Evolutionary conservation across 2,329 filamentous ascomycete genomes (phyloP), one percentile per base, ranked within the genome.

Genomic region (Calonectria hawksworthii): DNA sequence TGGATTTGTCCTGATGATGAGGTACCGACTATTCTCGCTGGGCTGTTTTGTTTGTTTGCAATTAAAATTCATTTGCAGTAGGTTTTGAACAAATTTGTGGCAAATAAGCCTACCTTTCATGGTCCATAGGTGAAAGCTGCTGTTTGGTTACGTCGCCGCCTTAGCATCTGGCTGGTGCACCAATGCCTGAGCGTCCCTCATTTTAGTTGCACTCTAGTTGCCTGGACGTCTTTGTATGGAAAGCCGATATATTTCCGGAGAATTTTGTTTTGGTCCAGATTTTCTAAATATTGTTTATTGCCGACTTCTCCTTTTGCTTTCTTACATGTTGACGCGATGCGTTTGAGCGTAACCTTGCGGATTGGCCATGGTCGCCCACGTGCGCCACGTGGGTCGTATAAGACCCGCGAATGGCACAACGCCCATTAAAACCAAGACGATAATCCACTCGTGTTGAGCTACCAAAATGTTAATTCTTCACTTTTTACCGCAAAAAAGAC

Each of bases 391-490:
- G 61, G 38, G 61, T 47, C 61, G 28, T 47, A 23, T 14, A 65
- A 50, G 41, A 44, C 23, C 61, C 32, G 26, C 61, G 61, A 65
- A 65, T 65, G 61, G 61, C 38, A 65, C 41, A 50, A 9, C 23
- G 13, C 38, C 18, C 23, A 34, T 65, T 65, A 10, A 50, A 50
- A 50, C 26, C 61, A 65, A 65, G 14, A 47, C 61, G 44, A 47
- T 32, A 50, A 65, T 23, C 61, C 61, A 65, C 61, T 26, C 61
- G 5, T 4, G 23, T 21, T 65, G 26, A 18, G n/a, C 61, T 7
- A 18, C 61, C 38, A 65, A 52, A 63, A 63, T 63, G 56, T 41
- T 63, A 63, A 63, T 63, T 63, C 34, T 36, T 63, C 36, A 63
- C 26, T 10, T 63, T 63, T 63, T 63, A 7, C 56, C 56, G n/a